Evolutionary conservation across 768 basidiomycete genomes (phyloP).

Genomic region (Russula sp.): DNA sequence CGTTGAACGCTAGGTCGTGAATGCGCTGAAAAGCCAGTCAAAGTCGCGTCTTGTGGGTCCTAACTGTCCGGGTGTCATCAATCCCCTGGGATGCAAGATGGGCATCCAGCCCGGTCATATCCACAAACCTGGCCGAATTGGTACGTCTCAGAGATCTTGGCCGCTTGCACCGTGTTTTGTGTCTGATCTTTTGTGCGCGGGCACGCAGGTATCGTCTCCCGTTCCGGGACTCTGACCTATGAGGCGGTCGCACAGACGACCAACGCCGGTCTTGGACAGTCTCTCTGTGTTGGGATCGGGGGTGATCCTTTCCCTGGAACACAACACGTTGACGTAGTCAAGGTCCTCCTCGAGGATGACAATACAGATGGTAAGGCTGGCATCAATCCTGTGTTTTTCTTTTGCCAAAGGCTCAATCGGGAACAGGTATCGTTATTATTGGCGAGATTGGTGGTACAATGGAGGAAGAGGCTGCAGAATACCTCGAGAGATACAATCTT

Average conservation of each 20-base stretch:
- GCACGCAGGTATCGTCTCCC: conserved; percentile 79
- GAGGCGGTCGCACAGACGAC: conserved; percentile 99
- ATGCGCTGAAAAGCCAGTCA: conserved; percentile 90
- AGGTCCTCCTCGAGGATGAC: conserved; percentile 92
- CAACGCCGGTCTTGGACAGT: conserved; percentile 92
- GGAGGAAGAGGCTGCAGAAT: conserved; percentile 99
- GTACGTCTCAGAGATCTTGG: conserved; percentile 43
- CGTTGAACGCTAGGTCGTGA: conserved; percentile 61
- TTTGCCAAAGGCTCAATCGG: conserved; percentile 18
- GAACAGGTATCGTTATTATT: conserved; percentile 88
- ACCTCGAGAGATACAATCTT: conserved; percentile 90
- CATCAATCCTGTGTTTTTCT: background rate
- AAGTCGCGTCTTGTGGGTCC: conserved; percentile 96
- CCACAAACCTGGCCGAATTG: conserved; percentile 94
- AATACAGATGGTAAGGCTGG: conserved; percentile 72
- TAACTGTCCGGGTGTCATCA: conserved; percentile 98
- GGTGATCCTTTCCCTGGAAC: conserved; percentile 97
- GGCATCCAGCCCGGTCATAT: conserved; percentile 98
- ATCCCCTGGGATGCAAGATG: conserved; percentile 98
- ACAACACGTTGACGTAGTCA: conserved; percentile 92
- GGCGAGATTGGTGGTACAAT: conserved; percentile 99
- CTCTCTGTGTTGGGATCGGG: conserved; percentile 94
- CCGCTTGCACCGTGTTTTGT: background rate
- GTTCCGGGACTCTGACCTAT: conserved; percentile 95
- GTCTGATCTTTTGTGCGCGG: background rate